Percentiles rank a stretch among this genome's conserved stretches.
phyloP scores from a whole-genome alignment of 2,329 filamentous ascomycete species.

The Aureobasidium vineae region DNA sequence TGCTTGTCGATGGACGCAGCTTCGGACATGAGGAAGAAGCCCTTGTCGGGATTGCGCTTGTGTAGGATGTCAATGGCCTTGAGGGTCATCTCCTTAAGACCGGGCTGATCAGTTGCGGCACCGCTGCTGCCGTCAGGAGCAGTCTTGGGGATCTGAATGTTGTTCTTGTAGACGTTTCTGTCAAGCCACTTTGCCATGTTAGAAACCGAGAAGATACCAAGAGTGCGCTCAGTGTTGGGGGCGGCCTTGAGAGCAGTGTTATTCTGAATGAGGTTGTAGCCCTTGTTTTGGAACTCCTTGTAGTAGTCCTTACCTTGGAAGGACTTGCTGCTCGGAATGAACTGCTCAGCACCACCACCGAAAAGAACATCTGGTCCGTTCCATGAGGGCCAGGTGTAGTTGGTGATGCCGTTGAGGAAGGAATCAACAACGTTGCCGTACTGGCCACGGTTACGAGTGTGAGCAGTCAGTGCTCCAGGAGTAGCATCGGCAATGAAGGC shows the following conservation, averaged over 20 bases:
- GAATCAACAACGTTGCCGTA: slow-evolving; percentile 74
- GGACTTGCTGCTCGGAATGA: slow-evolving; percentile 59
- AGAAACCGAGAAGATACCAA: slow-evolving; percentile 73
- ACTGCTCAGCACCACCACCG: slow-evolving; percentile 79
- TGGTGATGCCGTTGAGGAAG: slow-evolving; percentile 70
- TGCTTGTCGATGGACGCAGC: slow-evolving; percentile 85
- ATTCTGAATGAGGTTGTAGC: slow-evolving; percentile 71
- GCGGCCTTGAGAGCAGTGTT: slow-evolving; percentile 65
- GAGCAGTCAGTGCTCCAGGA: slow-evolving; percentile 69
- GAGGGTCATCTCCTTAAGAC: slow-evolving; percentile 84
- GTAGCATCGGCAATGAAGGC: slow-evolving; percentile 80
- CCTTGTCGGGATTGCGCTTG: slow-evolving; percentile 55
- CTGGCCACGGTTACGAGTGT: slow-evolving; percentile 66
- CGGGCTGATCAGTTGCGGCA: slow-evolving; percentile 71
- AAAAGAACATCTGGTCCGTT: slow-evolving; percentile 77
- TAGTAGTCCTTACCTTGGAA: slow-evolving; percentile 72
- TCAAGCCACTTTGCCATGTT: slow-evolving; percentile 85
- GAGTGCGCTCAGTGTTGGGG: slow-evolving; percentile 60
- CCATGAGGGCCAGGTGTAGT: slow-evolving; percentile 78
- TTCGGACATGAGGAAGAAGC: slow-evolving; percentile 87
- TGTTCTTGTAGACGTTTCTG: slow-evolving; percentile 73
- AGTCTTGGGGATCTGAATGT: slow-evolving; percentile 65
- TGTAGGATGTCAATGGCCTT: slow-evolving; percentile 81
- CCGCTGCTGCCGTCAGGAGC: slow-evolving; percentile 64
- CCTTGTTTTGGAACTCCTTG: slow-evolving; percentile 65